Percentiles rank a stretch among this genome's conserved stretches.
phyloP scores from a whole-genome alignment of 495 filamentous ascomycete genomes.

The Bacidia gigantensis region DNA sequence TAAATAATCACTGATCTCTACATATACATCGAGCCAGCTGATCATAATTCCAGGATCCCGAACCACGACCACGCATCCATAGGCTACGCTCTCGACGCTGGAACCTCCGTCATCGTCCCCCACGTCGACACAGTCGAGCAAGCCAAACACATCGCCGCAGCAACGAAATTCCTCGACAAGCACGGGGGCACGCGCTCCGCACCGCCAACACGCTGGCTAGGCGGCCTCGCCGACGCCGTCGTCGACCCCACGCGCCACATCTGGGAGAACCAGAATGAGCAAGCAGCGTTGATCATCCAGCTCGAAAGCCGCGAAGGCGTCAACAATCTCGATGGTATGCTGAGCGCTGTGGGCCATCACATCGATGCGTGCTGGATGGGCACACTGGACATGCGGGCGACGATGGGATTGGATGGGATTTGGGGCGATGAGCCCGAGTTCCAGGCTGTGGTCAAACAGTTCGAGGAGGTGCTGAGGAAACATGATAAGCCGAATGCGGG shows the following conservation, averaged over 20 bases:
- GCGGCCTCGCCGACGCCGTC: conserved; percentile 22
- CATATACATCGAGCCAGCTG: background rate
- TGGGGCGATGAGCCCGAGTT: conserved; percentile 27
- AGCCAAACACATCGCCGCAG: conserved; percentile 29
- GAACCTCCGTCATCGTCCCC: conserved; percentile 31
- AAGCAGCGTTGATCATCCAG: conserved; percentile 33
- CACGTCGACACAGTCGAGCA: conserved; percentile 35
- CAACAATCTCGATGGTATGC: conserved; percentile 38
- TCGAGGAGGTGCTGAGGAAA: conserved; percentile 24
- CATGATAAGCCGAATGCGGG: conserved; percentile 27
- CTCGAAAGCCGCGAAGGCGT: conserved; percentile 41
- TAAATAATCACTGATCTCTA: background rate
- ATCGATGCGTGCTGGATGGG: conserved; percentile 35
- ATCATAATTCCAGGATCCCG: conserved; percentile 28
- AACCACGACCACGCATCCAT: conserved; percentile 34
- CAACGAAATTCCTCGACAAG: conserved; percentile 33
- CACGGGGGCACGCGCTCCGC: conserved; percentile 29
- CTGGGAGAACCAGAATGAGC: conserved; percentile 28
- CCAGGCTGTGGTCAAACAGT: conserved; percentile 23
- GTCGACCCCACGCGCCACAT: conserved; percentile 20
- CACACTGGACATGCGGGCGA: conserved; percentile 27
- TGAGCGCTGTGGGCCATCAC: conserved; percentile 26
- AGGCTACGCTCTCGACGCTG: conserved; percentile 34
- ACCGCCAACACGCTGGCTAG: conserved; percentile 28
- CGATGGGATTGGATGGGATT: conserved; percentile 26